phyloP scores from a whole-genome alignment of 805 yeast species.

The Yamadazyma akitaensis region DNA sequence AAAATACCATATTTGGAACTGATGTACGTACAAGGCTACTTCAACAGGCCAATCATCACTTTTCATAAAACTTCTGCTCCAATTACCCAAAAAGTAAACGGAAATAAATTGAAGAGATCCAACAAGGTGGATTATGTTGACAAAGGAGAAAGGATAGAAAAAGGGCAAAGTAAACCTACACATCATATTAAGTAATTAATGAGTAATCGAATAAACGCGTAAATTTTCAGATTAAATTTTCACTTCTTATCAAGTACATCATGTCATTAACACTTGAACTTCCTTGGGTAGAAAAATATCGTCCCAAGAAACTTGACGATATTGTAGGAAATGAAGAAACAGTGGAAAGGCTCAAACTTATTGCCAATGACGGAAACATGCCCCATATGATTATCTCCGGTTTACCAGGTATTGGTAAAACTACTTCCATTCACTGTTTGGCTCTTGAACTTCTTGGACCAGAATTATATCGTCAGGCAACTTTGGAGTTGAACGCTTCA shows the following conservation, averaged over 20 bases:
- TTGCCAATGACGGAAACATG: slow-evolving; percentile 92
- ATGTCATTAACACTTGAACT: slow-evolving; percentile 26
- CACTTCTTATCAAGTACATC: slow-evolving; percentile 2
- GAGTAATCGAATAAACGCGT: slow-evolving; percentile 5
- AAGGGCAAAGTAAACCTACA: neutral
- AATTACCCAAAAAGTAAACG: slow-evolving; percentile 15
- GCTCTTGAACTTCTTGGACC: slow-evolving; percentile 79
- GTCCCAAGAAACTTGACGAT: slow-evolving; percentile 76
- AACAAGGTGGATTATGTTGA: neutral
- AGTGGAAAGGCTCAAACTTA: slow-evolving; percentile 73
- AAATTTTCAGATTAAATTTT: slow-evolving; percentile 11
- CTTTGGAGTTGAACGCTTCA: slow-evolving; percentile 89
- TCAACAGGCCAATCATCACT: slow-evolving; percentile 36
- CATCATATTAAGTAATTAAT: neutral
- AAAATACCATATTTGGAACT: slow-evolving; percentile 46
- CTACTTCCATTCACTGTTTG: slow-evolving; percentile 88
- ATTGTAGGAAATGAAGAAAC: slow-evolving; percentile 95
- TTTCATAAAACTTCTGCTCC: slow-evolving; percentile 48
- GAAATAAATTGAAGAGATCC: slow-evolving; percentile 7
- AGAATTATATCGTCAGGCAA: slow-evolving; percentile 70
- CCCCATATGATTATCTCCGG: slow-evolving; percentile 97
- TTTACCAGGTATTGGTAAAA: slow-evolving; percentile 95
- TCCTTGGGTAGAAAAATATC: slow-evolving; percentile 85
- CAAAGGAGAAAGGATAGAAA: neutral
- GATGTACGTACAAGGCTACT: slow-evolving; percentile 21